These are phyloP conservation scores for Colletotrichum echinochloae DNA, from an alignment of 2,329 filamentous ascomycete species.

Conservation along the genomic window DNA sequence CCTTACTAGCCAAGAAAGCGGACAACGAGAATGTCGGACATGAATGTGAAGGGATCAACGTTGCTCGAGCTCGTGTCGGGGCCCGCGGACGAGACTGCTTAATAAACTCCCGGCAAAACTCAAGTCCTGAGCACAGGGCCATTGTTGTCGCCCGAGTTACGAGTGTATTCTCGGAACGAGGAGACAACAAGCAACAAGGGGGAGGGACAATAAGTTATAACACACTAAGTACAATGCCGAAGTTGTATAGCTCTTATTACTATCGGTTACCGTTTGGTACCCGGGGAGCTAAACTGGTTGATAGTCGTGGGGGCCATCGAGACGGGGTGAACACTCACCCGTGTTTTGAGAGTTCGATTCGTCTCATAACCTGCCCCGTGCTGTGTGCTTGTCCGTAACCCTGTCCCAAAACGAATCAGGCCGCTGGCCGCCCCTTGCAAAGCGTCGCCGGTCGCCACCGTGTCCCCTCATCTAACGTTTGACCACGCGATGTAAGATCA, in stretches of 20 bases:
- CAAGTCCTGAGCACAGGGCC: not conserved
- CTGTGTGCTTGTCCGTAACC: conserved; percentile 5
- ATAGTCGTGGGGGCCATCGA: conserved; percentile 6
- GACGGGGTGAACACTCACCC: not conserved
- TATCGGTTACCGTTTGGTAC: conserved; percentile 6
- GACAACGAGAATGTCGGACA: not conserved
- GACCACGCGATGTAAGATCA: conserved; percentile 29
- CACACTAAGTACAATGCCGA: not conserved
- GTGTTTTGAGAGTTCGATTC: not conserved
- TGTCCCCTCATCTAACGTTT: not conserved
- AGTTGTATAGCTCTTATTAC: not conserved
- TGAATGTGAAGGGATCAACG: conserved; percentile 16
- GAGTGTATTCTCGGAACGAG: not conserved
- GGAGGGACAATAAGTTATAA: not conserved
- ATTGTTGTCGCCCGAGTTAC: not conserved
- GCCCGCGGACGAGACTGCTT: not conserved
- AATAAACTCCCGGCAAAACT: conserved; percentile 16
- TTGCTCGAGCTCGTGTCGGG: conserved; percentile 7
- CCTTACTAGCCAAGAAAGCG: not conserved
- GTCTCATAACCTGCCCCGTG: not conserved
- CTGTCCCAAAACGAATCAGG: not conserved
- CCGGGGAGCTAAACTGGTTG: not conserved
- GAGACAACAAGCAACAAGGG: not conserved
- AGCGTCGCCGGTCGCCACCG: not conserved
- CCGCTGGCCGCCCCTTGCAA: conserved; percentile 12